phyloP scores from a whole-genome alignment of 106 monocot species.

The Vanilla planifolia region DNA sequence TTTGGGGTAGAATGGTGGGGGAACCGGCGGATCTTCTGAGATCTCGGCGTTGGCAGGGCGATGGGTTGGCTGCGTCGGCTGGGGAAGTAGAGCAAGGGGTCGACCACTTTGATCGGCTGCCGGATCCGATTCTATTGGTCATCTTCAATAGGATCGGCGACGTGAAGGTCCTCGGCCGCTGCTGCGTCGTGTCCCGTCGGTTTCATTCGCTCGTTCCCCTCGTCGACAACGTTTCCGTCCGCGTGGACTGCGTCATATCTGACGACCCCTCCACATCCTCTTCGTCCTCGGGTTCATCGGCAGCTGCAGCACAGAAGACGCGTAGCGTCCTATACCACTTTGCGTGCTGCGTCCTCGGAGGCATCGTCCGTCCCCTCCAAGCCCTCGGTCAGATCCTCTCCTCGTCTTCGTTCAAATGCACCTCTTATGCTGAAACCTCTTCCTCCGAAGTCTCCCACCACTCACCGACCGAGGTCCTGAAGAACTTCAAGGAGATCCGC shows the following conservation, averaged over 20 bases:
- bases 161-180: constrained; percentile 52
- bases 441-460: constrained; percentile 44
- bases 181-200: constrained; percentile 51
- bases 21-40: neutral
- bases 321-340: constrained; percentile 27
- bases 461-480: constrained; percentile 62
- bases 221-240: constrained; percentile 65
- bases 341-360: constrained; percentile 33
- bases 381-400: constrained; percentile 42
- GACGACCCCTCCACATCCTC: constrained; percentile 36
- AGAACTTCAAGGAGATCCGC: constrained; percentile 40
- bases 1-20: neutral
- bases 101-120: constrained; percentile 55
- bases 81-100: constrained; percentile 8
- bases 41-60: neutral
- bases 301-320: constrained; percentile 19
- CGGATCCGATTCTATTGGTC: constrained; percentile 38
- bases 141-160: constrained; percentile 43
- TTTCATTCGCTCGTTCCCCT: constrained; percentile 52
- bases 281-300: constrained; percentile 13
- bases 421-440: neutral
- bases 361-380: constrained; percentile 37
- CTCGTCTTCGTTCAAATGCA: neutral
- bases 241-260: constrained; percentile 81
- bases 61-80: neutral